A percentile compares a stretch with the other conserved stretches of the same genome.
These are phyloP conservation scores for Moesziomyces sp. DNA, from an alignment of 1,284 basidiomycete genomes.

Conservation along the genomic window DNA sequence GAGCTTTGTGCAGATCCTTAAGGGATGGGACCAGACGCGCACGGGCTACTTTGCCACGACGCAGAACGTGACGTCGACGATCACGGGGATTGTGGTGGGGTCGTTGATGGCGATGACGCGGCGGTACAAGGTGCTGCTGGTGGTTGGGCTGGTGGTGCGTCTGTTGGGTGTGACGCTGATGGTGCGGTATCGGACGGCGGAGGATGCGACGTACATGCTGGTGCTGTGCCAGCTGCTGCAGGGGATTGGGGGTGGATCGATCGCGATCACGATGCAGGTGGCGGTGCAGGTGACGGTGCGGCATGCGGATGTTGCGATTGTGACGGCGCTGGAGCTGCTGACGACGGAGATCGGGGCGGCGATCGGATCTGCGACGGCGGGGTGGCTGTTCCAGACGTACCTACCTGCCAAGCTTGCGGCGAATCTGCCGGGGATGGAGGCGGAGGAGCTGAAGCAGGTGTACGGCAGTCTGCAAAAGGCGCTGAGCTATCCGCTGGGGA, in stretches of 20 bases:
- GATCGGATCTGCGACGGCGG: slow-evolving; percentile 75
- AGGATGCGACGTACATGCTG: slow-evolving; percentile 71
- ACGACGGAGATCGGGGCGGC: slow-evolving; percentile 82
- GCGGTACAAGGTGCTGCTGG: slow-evolving; percentile 76
- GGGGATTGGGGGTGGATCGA: slow-evolving; percentile 82
- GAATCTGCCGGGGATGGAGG: slow-evolving; percentile 70
- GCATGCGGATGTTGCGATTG: slow-evolving; percentile 80
- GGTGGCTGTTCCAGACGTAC: slow-evolving; percentile 73
- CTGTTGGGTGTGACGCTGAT: slow-evolving; percentile 73
- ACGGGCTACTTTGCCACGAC: slow-evolving; percentile 66
- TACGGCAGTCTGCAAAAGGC: slow-evolving; percentile 64
- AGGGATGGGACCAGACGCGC: slow-evolving; percentile 64
- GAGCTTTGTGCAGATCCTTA: slow-evolving; percentile 64
- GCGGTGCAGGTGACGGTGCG: slow-evolving; percentile 81
- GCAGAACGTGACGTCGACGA: slow-evolving; percentile 74
- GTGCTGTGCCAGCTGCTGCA: slow-evolving; percentile 75
- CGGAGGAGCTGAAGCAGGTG: slow-evolving; percentile 56
- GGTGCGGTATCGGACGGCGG: slow-evolving; percentile 74
- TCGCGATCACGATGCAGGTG: slow-evolving; percentile 77
- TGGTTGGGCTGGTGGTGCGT: slow-evolving; percentile 77
- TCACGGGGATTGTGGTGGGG: slow-evolving; percentile 76
- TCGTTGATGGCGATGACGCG: slow-evolving; percentile 72
- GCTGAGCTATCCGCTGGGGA: slow-evolving; percentile 63
- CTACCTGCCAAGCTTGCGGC: slow-evolving; percentile 75
- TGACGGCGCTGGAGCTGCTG: slow-evolving; percentile 82